Evolutionary conservation across 352 stramenopile genomes (phyloP).

Genomic region (Pythium periplocum): DNA sequence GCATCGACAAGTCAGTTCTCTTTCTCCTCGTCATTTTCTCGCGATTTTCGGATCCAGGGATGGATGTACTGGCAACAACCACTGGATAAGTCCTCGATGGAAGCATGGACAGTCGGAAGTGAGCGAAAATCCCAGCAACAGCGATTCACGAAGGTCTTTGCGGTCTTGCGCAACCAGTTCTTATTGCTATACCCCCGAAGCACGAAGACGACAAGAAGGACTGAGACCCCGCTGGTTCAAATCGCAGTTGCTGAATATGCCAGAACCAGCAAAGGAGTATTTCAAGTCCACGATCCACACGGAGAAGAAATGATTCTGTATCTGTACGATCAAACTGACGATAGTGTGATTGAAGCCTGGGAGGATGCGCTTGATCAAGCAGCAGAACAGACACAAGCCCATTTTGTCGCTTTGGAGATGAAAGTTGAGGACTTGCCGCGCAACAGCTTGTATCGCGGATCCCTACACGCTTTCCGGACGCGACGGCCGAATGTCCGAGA

Average conservation of each 20-base stretch:
- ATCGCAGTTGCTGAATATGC: conserved; percentile 28
- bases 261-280: conserved; percentile 19
- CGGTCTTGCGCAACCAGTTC: conserved; percentile 39
- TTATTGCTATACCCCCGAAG: conserved; percentile 31
- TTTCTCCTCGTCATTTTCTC: conserved; percentile 1
- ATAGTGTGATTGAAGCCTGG: conserved; percentile 24
- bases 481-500: conserved; percentile 23
- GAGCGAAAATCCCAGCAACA: conserved; percentile 1
- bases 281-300: conserved; percentile 31
- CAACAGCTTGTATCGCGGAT: conserved; percentile 52
- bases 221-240: conserved; percentile 27
- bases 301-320: conserved; percentile 36
- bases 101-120: no score
- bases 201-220: conserved; percentile 14
- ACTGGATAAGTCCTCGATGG: no score
- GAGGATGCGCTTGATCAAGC: conserved; percentile 49
- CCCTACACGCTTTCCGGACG: conserved; percentile 33
- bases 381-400: conserved; percentile 42
- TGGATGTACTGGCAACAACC: conserved; percentile 43
- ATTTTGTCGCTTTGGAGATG: conserved; percentile 60
- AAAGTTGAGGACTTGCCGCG: conserved; percentile 58
- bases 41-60: conserved; percentile 22
- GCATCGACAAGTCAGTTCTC: background rate
- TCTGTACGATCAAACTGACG: conserved; percentile 39
- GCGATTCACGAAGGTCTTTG: conserved; percentile 36